Conservation (phyloP, 2,329 filamentous ascomycete genomes). For the Fusarium sp. region DNA sequence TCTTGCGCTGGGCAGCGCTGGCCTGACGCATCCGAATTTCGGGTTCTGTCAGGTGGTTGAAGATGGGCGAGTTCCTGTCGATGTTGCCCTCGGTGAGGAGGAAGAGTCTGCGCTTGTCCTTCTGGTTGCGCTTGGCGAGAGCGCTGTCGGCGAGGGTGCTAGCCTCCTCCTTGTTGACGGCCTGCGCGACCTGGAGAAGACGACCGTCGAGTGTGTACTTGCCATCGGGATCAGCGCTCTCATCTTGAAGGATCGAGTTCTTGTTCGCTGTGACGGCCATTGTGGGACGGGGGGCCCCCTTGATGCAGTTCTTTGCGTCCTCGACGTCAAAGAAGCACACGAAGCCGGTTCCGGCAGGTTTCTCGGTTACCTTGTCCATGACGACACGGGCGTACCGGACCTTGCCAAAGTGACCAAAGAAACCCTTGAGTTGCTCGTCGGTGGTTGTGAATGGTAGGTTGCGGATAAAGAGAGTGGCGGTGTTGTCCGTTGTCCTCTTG, state of each 20-base stretch:
- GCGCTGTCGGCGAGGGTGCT: constrained; percentile 78
- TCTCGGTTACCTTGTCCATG: constrained; percentile 85
- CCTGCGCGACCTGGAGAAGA: constrained; percentile 84
- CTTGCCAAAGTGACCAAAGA: constrained; percentile 90
- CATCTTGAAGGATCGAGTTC: constrained; percentile 89
- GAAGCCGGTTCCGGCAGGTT: constrained; percentile 92
- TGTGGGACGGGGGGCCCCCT: constrained; percentile 74
- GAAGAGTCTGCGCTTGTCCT: constrained; percentile 91
- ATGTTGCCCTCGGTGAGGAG: constrained; percentile 90
- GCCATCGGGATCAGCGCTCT: constrained; percentile 82
- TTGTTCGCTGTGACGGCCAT: constrained; percentile 65
- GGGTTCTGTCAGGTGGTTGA: constrained; percentile 78
- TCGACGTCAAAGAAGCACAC: constrained; percentile 88
- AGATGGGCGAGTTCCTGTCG: constrained; percentile 79
- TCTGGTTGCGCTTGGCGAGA: constrained; percentile 73
- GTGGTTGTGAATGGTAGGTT: constrained; percentile 92
- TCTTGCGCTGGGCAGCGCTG: constrained; percentile 87
- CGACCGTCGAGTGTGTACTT: constrained; percentile 92
- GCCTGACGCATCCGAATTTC: constrained; percentile 91
- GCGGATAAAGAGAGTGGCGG: constrained; percentile 88
- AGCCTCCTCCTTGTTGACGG: constrained; percentile 87
- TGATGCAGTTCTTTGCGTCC: constrained; percentile 82
- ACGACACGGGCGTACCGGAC: constrained; percentile 93
- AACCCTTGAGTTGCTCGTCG: constrained; percentile 84
- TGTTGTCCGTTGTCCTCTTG: constrained; percentile 63